Evolutionary conservation across 192 early-diverging fungal species (phyloP), one percentile per base, ranked within the genome.

Genomic region (Coemansia sp.): DNA sequence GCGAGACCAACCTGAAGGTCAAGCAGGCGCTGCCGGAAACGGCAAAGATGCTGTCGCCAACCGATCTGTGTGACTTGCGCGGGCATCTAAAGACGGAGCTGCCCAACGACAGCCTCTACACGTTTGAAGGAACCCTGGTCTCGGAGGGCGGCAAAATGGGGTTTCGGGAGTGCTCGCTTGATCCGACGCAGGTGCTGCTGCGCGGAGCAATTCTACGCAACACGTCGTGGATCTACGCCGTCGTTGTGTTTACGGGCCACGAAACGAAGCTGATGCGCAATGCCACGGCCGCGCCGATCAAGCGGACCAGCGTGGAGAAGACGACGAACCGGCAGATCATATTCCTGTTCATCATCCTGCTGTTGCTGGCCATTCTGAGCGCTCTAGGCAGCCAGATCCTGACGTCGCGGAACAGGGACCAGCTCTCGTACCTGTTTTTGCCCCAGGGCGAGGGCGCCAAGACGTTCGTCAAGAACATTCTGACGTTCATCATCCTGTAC

Each of bases 261-360:
- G 96, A 98, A 49, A 90, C 94, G 10, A 98, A 98, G 63, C 77
- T 98, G 28, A 95, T 98, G 92, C 80, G 86, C 57, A 98, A 98
- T 52, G 89, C 92, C 0, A 88, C 82, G 36, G 83, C 66, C 0
- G 89, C 90, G n/a, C 93, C 94, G 6, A 90, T 89, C 64, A 98
- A 98, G 67, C 83, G 80, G 28, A 94, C 96, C 2, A 86, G 84
- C 38, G 85, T 98, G 0, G 92, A 91, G 60, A 80, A 79, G 40
- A 83, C 90, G 42, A 94, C 93, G 32, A 98, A 98, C 74, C 74
- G 79, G 18, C 87, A 98, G 64, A 98, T 98, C 60, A 79, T 93
- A 27, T 94, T 90, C 40, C 64, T 98, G 56, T 98, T 98, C 50
- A 39, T 82, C 16, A 86, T 98, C 50, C 77, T 98, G 27, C 49